Conservation (phyloP, 2,329 filamentous ascomycete genomes). For the Fonsecaea nubica region DNA sequence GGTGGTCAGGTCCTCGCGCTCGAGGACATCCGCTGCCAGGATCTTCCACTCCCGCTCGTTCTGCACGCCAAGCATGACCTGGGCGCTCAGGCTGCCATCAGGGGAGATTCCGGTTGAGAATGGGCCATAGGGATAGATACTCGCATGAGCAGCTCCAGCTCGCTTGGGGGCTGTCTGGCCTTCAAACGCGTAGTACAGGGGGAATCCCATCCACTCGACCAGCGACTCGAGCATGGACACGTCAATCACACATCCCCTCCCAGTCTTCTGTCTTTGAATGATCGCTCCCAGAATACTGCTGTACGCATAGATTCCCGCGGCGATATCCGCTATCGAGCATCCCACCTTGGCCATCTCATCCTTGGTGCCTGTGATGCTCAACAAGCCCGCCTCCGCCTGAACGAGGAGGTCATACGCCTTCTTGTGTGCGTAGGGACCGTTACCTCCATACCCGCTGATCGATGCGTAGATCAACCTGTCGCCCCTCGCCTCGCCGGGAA, state of each 20-base stretch:
- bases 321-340: slow-evolving; percentile 62
- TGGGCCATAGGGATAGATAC: slow-evolving; percentile 64
- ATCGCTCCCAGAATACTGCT: slow-evolving; percentile 59
- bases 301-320: slow-evolving; percentile 61
- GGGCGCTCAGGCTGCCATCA: slow-evolving; percentile 41
- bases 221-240: slow-evolving; percentile 66
- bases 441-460: slow-evolving; percentile 61
- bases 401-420: slow-evolving; percentile 64
- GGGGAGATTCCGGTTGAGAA: slow-evolving; percentile 56
- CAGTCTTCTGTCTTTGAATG: slow-evolving; percentile 57
- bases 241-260: slow-evolving; percentile 58
- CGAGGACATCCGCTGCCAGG: slow-evolving; percentile 57
- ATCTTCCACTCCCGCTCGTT: slow-evolving; percentile 64
- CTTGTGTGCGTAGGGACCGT: slow-evolving; percentile 61
- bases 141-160: slow-evolving; percentile 60
- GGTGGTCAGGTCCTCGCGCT: slow-evolving; percentile 49
- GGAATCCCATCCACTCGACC: slow-evolving; percentile 66
- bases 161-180: slow-evolving; percentile 53
- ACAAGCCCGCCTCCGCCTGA: slow-evolving; percentile 61
- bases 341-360: slow-evolving; percentile 58
- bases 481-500: slow-evolving; percentile 42
- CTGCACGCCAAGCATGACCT: slow-evolving; percentile 64
- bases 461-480: slow-evolving; percentile 60
- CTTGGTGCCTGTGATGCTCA: slow-evolving; percentile 58
- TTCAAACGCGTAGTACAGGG: slow-evolving; percentile 61